Percentiles rank a stretch among this genome's conserved stretches.
phyloP scores from a whole-genome alignment of 108 stramenopile genomes.

The Nitzschia inconspicua region DNA sequence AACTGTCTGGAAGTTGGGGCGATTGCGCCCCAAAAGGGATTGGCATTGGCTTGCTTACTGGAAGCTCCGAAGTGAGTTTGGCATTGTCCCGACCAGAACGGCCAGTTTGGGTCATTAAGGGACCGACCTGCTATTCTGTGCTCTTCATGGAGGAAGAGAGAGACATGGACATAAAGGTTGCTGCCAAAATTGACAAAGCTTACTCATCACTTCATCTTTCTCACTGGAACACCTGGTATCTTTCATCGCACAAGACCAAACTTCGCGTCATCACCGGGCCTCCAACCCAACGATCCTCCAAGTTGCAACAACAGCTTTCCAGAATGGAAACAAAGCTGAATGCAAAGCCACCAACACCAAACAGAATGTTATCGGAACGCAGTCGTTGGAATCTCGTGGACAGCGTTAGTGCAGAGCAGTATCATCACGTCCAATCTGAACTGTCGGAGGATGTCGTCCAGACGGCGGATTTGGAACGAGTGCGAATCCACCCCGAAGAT shows the following conservation, averaged over 20 bases:
- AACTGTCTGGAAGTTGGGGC: conserved; percentile 28
- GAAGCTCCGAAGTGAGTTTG: conserved; percentile 14
- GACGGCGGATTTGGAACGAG: conserved; percentile 38
- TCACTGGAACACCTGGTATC: conserved; percentile 77
- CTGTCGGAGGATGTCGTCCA: neutral
- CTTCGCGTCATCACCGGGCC: conserved; percentile 60
- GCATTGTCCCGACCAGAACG: conserved; percentile 48
- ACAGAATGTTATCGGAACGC: neutral
- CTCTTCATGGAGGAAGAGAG: conserved; percentile 36
- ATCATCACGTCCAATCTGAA: neutral
- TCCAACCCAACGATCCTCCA: conserved; percentile 5
- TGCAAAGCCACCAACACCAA: conserved; percentile 8
- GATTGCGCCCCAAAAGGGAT: conserved; percentile 60
- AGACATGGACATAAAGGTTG: conserved; percentile 13
- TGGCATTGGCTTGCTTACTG: conserved; percentile 61
- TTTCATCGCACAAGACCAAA: conserved; percentile 25
- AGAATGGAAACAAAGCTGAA: neutral
- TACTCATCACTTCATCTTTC: conserved; percentile 39
- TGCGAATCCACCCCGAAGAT: conserved; percentile 58
- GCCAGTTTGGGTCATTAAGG: conserved; percentile 70
- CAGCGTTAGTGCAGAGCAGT: neutral
- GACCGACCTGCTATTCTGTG: conserved; percentile 60
- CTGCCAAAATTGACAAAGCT: conserved; percentile 37
- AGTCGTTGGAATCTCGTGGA: neutral
- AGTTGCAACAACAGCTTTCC: neutral